Conservation (phyloP, 148 eudicot genomes). For the Drosera capensis region DNA sequence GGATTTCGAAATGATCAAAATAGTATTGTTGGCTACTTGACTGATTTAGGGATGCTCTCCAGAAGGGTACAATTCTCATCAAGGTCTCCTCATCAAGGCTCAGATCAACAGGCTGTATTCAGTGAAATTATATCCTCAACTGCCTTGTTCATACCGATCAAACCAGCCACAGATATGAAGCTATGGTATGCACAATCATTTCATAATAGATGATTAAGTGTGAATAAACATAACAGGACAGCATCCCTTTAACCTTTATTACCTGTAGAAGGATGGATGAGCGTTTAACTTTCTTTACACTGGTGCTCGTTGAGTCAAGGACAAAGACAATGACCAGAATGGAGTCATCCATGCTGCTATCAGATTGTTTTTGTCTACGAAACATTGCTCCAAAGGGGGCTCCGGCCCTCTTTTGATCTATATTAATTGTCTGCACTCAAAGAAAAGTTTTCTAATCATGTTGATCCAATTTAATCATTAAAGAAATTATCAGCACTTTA, state of each 20-base stretch:
- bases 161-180: neutral
- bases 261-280: slow-evolving; percentile 84
- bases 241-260: slow-evolving; percentile 6
- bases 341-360: slow-evolving; percentile 22
- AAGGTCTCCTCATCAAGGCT: slow-evolving; percentile 94
- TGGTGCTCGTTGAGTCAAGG: slow-evolving; percentile 43
- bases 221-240: neutral
- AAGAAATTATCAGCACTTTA: no score
- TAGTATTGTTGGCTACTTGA: slow-evolving; percentile 73
- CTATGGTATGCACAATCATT: neutral
- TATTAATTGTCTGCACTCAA: slow-evolving; percentile 45
- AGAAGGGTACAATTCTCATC: slow-evolving; percentile 82
- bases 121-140: neutral
- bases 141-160: neutral
- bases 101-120: slow-evolving; percentile 71
- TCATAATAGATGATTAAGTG: no score
- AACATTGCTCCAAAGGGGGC: slow-evolving; percentile 95
- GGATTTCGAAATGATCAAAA: slow-evolving; percentile 97
- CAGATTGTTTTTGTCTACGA: slow-evolving; percentile 51
- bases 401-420: slow-evolving; percentile 85
- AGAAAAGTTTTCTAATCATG: no score
- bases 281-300: slow-evolving; percentile 61
- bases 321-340: slow-evolving; percentile 41
- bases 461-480: no score
- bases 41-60: slow-evolving; percentile 81